phyloP scores from a whole-genome alignment of 805 yeast genomes.

The Metschnikowia dekortorum region DNA sequence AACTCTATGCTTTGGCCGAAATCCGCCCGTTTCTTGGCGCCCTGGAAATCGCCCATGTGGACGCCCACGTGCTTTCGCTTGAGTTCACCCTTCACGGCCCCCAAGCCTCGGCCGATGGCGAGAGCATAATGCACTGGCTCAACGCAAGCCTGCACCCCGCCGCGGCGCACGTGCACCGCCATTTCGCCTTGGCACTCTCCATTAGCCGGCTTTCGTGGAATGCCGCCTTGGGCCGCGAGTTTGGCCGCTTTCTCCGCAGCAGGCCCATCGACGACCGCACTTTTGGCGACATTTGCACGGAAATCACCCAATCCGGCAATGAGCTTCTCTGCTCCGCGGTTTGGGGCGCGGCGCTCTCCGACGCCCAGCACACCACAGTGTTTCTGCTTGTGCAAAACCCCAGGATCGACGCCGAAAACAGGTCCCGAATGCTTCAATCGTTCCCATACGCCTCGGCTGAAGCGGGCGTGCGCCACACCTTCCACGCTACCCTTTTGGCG shows the following conservation, averaged over 20 bases:
- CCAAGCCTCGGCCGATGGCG: constrained; percentile 4
- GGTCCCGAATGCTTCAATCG: constrained; percentile 23
- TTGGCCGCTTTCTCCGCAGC: constrained; percentile 14
- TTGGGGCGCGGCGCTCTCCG: constrained; percentile 19
- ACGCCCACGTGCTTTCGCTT: background rate
- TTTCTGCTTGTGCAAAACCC: constrained; percentile 22
- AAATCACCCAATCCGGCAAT: constrained; percentile 35
- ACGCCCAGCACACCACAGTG: constrained; percentile 17
- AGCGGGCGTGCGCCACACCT: constrained; percentile 7
- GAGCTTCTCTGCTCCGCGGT: constrained; percentile 34
- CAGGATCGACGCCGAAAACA: constrained; percentile 26
- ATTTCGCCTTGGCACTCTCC: background rate
- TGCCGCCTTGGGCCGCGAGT: constrained; percentile 8
- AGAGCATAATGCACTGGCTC: constrained; percentile 10
- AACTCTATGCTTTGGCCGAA: constrained; percentile 11
- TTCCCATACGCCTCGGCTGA: constrained; percentile 17
- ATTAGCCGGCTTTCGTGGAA: constrained; percentile 7
- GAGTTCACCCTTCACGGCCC: background rate
- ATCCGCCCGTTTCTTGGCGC: background rate
- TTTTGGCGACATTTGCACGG: constrained; percentile 29
- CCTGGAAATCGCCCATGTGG: background rate
- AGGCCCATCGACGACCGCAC: constrained; percentile 9
- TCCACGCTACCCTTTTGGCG: constrained; percentile 14
- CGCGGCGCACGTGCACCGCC: background rate
- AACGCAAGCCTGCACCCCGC: background rate